Conservation (phyloP, 2,329 filamentous ascomycete species). For the Trichoderma atroviride region DNA sequence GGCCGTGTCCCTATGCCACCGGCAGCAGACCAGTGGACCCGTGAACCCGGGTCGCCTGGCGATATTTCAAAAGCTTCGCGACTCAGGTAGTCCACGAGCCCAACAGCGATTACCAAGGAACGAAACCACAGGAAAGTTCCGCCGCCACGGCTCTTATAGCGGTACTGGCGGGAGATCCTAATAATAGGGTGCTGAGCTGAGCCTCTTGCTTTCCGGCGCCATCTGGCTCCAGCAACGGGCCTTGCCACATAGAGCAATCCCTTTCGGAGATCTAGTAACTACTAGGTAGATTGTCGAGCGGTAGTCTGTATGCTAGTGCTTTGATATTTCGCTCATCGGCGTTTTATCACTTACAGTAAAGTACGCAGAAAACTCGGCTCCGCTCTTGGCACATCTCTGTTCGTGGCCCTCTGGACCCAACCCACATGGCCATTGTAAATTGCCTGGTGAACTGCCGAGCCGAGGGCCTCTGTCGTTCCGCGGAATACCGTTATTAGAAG, state of each 20-base stretch:
- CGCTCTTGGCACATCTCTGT: neutral
- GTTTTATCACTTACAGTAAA: neutral
- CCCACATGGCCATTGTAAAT: constrained; percentile 4
- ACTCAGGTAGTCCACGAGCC: neutral
- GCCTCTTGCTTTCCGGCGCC: neutral
- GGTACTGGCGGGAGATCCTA: neutral
- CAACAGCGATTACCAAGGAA: neutral
- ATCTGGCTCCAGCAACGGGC: neutral
- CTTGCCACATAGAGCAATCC: neutral
- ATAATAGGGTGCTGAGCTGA: neutral
- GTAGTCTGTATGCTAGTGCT: neutral
- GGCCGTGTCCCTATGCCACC: neutral
- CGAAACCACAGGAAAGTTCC: neutral
- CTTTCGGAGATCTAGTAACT: neutral
- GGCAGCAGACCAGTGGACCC: neutral
- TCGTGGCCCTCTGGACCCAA: neutral
- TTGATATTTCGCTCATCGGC: neutral
- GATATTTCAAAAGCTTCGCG: neutral
- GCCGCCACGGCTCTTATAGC: neutral
- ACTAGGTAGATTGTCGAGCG: neutral
- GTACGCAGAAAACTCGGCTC: neutral
- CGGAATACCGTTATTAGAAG: neutral
- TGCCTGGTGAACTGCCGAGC: constrained; percentile 2
- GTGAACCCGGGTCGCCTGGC: neutral
- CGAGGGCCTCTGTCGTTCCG: neutral